phyloP scores from a whole-genome alignment of 1,284 basidiomycete genomes.

The Sanguinoderma infundibulare region DNA sequence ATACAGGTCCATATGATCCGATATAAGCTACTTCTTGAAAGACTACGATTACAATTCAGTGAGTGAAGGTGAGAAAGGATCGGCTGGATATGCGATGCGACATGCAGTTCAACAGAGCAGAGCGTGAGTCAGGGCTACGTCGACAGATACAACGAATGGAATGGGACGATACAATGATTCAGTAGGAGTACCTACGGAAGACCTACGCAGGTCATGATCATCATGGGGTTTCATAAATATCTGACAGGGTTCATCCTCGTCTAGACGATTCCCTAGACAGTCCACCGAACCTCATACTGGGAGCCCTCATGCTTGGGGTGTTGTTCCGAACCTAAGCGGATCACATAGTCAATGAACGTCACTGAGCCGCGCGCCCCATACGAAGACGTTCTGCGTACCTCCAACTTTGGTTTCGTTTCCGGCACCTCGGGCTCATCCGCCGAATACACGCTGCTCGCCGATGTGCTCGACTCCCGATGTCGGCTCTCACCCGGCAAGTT shows the following conservation, averaged over 20 bases:
- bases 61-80: background rate
- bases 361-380: background rate
- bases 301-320: slow-evolving; percentile 1
- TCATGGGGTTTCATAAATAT: background rate
- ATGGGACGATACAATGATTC: background rate
- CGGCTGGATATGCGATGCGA: slow-evolving; percentile 3
- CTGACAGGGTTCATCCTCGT: slow-evolving; percentile 2
- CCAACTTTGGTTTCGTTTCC: slow-evolving; percentile 12
- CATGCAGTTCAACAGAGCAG: background rate
- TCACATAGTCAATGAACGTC: background rate
- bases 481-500: slow-evolving; percentile 41
- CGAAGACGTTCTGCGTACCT: slow-evolving; percentile 7
- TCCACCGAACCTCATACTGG: background rate
- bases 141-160: background rate
- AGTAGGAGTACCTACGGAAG: background rate
- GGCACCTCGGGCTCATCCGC: slow-evolving; percentile 12
- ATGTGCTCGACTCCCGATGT: slow-evolving; percentile 22
- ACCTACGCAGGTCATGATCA: background rate
- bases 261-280: slow-evolving; percentile 10
- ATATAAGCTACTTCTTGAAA: background rate
- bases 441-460: slow-evolving; percentile 19
- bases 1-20: background rate
- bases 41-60: background rate
- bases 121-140: background rate
- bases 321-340: slow-evolving; percentile 31